Conservation (phyloP, 768 basidiomycete species). For the Mycena maculata region DNA sequence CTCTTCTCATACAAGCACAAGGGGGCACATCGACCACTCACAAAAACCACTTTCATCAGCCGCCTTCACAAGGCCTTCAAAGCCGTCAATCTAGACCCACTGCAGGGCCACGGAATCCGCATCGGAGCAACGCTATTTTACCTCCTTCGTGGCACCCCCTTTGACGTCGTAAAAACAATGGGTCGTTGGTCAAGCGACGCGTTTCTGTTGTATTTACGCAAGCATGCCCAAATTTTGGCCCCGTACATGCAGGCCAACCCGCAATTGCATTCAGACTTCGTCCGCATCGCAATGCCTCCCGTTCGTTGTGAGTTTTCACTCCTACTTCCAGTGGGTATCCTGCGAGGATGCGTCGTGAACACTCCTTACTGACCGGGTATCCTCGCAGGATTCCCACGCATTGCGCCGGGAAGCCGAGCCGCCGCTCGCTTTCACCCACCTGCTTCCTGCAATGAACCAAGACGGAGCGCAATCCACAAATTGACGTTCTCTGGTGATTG, state of each 20-base stretch:
- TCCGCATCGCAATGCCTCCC: slow-evolving; percentile 12
- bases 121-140: slow-evolving; percentile 45
- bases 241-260: slow-evolving; percentile 40
- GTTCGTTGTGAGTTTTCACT: slow-evolving; percentile 23
- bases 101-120: slow-evolving; percentile 43
- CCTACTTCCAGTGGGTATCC: slow-evolving; percentile 7
- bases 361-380: slow-evolving; percentile 21
- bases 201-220: slow-evolving; percentile 41
- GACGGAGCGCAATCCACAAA: background rate
- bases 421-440: too few relatives aligned
- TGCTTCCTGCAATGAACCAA: too few relatives aligned
- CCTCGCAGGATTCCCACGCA: too few relatives aligned
- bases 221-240: slow-evolving; percentile 32
- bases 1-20: too few relatives aligned
- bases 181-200: slow-evolving; percentile 47
- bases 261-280: slow-evolving; percentile 12
- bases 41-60: slow-evolving; percentile 8
- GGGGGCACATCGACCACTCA: background rate
- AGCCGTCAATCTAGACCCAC: background rate
- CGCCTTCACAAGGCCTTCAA: slow-evolving; percentile 2
- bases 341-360: slow-evolving; percentile 21
- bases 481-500: too few relatives aligned
- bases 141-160: slow-evolving; percentile 39
- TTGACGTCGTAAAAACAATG: slow-evolving; percentile 42
- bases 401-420: too few relatives aligned